These are phyloP conservation scores for Termitomyces sp. DNA, from an alignment of 768 basidiomycete genomes.

Conservation along the genomic window DNA sequence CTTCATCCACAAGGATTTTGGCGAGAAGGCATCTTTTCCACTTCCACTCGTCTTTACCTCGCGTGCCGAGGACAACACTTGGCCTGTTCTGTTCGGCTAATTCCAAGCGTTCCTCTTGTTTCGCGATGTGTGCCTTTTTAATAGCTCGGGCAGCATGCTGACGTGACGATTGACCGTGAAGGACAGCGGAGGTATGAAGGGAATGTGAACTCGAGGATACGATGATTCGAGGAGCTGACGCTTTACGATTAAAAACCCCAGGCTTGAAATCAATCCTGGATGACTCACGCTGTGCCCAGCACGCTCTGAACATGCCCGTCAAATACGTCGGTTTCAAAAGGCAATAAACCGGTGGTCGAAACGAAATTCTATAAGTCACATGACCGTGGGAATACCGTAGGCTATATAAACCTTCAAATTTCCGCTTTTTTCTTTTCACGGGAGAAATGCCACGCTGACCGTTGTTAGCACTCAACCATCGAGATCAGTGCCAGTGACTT, in stretches of 20 bases:
- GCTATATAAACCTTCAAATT: conserved; percentile 16
- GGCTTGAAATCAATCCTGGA: background rate
- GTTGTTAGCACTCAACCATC: conserved; percentile 47
- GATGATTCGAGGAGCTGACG: conserved; percentile 29
- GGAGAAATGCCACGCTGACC: conserved; percentile 63
- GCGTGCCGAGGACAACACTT: conserved; percentile 72
- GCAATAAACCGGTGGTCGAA: background rate
- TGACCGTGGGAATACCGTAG: conserved; percentile 36
- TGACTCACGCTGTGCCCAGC: conserved; percentile 22
- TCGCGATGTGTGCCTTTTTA: conserved; percentile 39
- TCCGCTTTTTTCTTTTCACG: conserved; percentile 21
- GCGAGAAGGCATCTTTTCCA: conserved; percentile 69
- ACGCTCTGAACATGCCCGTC: conserved; percentile 21
- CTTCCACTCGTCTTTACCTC: conserved; percentile 54
- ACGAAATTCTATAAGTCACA: conserved; percentile 12
- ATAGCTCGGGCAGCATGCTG: conserved; percentile 29
- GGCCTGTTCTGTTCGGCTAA: conserved; percentile 36
- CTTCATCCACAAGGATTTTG: conserved; percentile 51
- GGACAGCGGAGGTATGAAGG: conserved; percentile 44
- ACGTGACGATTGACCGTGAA: conserved; percentile 24
- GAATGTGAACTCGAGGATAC: conserved; percentile 28
- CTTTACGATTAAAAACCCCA: background rate
- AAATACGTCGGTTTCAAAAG: background rate
- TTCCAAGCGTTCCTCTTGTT: conserved; percentile 37
- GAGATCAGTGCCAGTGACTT: conserved; percentile 63